These are phyloP conservation scores for Pythium aristosporum DNA, from an alignment of 352 stramenopile species.

Conservation along the genomic window DNA sequence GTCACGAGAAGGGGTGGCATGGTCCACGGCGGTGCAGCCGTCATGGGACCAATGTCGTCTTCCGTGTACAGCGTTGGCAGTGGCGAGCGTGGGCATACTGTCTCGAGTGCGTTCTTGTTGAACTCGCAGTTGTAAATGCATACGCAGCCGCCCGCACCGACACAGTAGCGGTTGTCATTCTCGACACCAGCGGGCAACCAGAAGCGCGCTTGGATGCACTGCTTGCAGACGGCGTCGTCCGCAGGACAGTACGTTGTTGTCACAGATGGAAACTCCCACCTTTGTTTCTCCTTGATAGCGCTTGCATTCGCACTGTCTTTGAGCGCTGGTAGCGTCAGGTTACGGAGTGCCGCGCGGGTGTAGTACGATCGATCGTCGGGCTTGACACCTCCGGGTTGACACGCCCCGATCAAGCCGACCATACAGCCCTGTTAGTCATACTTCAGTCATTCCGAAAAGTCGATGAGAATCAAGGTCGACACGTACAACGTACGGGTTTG, in stretches of 20 bases:
- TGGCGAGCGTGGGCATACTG: not conserved
- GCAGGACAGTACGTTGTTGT: conserved; percentile 5
- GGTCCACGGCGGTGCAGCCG: not conserved
- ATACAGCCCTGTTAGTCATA: conserved; percentile 5
- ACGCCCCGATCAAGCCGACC: not conserved
- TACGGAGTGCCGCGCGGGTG: not conserved
- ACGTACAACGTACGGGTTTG: not conserved
- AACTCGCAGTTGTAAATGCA: conserved; percentile 20
- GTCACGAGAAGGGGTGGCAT: not conserved
- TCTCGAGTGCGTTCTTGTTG: conserved; percentile 1
- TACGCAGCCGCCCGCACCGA: conserved; percentile 17
- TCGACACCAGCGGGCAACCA: not conserved
- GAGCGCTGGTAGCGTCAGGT: not conserved
- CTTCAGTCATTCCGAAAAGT: too few relatives aligned
- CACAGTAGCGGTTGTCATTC: conserved; percentile 20
- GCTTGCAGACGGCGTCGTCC: conserved; percentile 9
- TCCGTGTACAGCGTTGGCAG: not conserved
- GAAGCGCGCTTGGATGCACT: conserved; percentile 12
- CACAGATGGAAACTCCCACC: conserved; percentile 12
- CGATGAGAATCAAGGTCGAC: not conserved
- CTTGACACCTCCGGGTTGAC: not conserved
- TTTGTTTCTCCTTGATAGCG: not conserved
- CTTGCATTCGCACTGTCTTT: not conserved
- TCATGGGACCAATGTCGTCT: not conserved
- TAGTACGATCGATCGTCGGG: not conserved